Base-by-base conservation (phyloP, 768 basidiomycete species). In the Lentinus tigrinus region DNA sequence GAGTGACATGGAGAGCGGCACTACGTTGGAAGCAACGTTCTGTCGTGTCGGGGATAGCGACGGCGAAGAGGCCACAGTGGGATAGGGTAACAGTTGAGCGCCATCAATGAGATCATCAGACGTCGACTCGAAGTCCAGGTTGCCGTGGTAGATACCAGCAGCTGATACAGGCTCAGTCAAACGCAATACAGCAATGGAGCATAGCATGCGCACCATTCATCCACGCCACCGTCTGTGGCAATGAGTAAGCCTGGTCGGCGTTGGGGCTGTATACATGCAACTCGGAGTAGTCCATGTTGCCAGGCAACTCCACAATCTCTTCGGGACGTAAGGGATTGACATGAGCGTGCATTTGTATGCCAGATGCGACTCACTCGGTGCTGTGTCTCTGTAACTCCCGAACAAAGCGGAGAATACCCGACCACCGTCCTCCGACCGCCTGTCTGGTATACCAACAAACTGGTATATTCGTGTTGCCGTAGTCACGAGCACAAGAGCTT, bases 281-380 rank as follows among this genome's bases (percentile, higher is more conserved):
- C 67, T 94, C 89, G 3, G 93, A 94, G 61, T 84, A 76, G 52
- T 83, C 79, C 55, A 84, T 71, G 57, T 88, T 81, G 49, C 95
- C 92, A 17, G 94, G 94, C 7, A 98, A 77, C 70, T 98, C 96
- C 31, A 93, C 81, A 60, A 95, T 93, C 75, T 93, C 94, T 95
- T 73, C 47, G 64, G 56, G 37, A 58, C 42, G 56, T 77, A 62
- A 74, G 68, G 19, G 6, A 17, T 14, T 9, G 31, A 21, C 17
- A 54, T 36, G 31, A 46, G 24, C 5, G 3, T 31, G 11, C 31
- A 31, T 34, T 31, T n/a, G 7, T 51, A 37, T 34, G 69, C 72
- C 43, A 58, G 16, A 51, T 7, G 8, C 9, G 31, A 73, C 83
- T 70, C 63, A 96, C 95, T 96, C 19, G 93, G 94, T 19, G 86